A percentile compares a stretch with the other conserved stretches of the same genome.
Evolutionary conservation across 805 yeast species (phyloP).

Genomic region (Nakazawaea wyomingensis): DNA sequence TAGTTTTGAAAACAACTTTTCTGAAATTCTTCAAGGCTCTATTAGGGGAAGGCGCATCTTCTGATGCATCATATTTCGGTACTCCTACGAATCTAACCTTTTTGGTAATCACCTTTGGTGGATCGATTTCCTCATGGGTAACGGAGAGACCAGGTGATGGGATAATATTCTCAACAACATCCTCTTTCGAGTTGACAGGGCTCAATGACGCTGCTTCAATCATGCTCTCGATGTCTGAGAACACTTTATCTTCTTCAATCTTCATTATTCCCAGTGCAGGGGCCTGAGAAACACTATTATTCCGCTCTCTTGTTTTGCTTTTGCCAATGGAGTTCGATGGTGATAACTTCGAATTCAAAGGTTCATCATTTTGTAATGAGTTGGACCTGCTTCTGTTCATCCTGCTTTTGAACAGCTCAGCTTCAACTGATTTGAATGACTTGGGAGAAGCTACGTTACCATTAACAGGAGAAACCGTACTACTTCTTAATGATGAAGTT

Average conservation of each 20-base stretch:
- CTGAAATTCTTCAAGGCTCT: constrained; percentile 29
- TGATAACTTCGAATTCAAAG: neutral
- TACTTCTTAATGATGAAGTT: constrained; percentile 20
- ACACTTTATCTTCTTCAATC: constrained; percentile 14
- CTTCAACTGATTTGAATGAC: constrained; percentile 4
- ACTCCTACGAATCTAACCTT: constrained; percentile 51
- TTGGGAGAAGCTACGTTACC: neutral
- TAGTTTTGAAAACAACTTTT: constrained; percentile 28
- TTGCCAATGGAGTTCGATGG: constrained; percentile 15
- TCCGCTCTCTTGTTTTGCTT: constrained; percentile 20
- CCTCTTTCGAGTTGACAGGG: neutral
- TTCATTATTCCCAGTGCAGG: constrained; percentile 18
- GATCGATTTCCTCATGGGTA: constrained; percentile 5
- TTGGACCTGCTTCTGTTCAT: constrained; percentile 23
- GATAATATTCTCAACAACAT: constrained; percentile 16
- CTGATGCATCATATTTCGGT: constrained; percentile 44
- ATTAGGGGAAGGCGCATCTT: constrained; percentile 47
- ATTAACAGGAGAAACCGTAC: constrained; percentile 17
- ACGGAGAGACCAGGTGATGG: neutral
- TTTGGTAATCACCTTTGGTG: constrained; percentile 21
- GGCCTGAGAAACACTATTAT: constrained; percentile 20
- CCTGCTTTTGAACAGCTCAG: constrained; percentile 16
- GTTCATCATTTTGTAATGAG: constrained; percentile 18
- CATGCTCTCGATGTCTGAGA: neutral
- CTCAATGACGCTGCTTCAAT: neutral